Base-by-base conservation (phyloP, 257 asterid species). In the Apocynum venetum region DNA sequence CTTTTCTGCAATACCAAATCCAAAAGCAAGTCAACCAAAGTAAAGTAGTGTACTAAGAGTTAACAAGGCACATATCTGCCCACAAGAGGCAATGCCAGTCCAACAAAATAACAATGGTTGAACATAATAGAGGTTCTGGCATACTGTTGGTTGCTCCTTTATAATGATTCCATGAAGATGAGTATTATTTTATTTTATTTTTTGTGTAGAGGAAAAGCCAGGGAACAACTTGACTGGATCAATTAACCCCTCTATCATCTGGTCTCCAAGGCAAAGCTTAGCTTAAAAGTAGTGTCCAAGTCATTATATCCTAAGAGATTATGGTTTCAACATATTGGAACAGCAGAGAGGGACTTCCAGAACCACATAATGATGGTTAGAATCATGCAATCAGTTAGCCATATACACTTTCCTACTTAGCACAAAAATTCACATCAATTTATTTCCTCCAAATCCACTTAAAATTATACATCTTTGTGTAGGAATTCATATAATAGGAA, bases 1-100 rank as follows among this genome's bases (percentile, higher is more conserved):
- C 97, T 85, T 96, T 96, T 81, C 99, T 96, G 99, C 88, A 84
- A 85, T 77, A 82, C 48, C 80, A 77, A 59, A 63, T 57, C 72
- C 55, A 52, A 47, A 56, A 66, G 10, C 49, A 41, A 59, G 57
- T 73, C 48, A 79, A 70, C 74, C 43, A 80, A 76, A 73, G 71
- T 25, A 63, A 77, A 71, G 60, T 49, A n/a, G 52, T 5, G 6
- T 8, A 65, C 59, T 61, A 13, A 53, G 8, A 81, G 10, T 25
- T 31, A 53, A 14, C 3, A 71, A 19, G 4, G 64, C 47, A 69
- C 69, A 56, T 5, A 78, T 35, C 49, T 35, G 3, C 1, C 48
- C 3, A 63, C 40, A 31, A 59, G 73, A 51, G 52, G 73, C n/a
- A 66, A 52, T 38, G 31, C 36, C 20, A 2, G 55, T 53, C 38